Evolutionary conservation across 2,329 filamentous ascomycete genomes (phyloP).

Genomic region (Neocatenulostroma microsporum): DNA sequence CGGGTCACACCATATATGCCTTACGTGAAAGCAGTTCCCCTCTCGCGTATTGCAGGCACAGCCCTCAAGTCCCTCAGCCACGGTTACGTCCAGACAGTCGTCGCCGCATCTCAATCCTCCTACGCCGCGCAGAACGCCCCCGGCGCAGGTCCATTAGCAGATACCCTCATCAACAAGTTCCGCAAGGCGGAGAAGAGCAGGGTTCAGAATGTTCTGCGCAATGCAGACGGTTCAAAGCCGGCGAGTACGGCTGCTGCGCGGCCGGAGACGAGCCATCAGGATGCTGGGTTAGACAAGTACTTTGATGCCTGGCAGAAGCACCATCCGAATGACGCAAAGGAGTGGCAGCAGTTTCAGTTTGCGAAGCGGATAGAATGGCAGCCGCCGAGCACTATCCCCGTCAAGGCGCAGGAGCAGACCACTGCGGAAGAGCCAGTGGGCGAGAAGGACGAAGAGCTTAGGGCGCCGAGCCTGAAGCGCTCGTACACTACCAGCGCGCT

Average conservation of each 20-base stretch:
- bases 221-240: constrained; percentile 28
- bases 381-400: constrained; percentile 37
- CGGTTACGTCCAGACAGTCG: constrained; percentile 95
- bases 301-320: constrained; percentile 82
- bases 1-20: constrained; percentile 71
- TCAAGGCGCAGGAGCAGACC: constrained; percentile 30
- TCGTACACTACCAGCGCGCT: constrained; percentile 49
- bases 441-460: constrained; percentile 12
- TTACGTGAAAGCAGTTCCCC: constrained; percentile 61
- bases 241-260: constrained; percentile 25
- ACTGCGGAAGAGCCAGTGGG: constrained; percentile 34
- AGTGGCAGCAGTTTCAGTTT: constrained; percentile 90
- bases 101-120: constrained; percentile 85
- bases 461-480: constrained; percentile 34
- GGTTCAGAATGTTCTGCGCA: constrained; percentile 24
- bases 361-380: constrained; percentile 87
- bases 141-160: constrained; percentile 45
- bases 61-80: constrained; percentile 79
- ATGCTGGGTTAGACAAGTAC: constrained; percentile 71
- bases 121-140: constrained; percentile 58
- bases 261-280: constrained; percentile 24
- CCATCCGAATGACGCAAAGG: constrained; percentile 63
- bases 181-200: constrained; percentile 30
- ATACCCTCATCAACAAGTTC: constrained; percentile 43
- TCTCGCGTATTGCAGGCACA: constrained; percentile 76